Base-by-base conservation (phyloP, 768 basidiomycete genomes). In the Rhizopogon roseolus region DNA sequence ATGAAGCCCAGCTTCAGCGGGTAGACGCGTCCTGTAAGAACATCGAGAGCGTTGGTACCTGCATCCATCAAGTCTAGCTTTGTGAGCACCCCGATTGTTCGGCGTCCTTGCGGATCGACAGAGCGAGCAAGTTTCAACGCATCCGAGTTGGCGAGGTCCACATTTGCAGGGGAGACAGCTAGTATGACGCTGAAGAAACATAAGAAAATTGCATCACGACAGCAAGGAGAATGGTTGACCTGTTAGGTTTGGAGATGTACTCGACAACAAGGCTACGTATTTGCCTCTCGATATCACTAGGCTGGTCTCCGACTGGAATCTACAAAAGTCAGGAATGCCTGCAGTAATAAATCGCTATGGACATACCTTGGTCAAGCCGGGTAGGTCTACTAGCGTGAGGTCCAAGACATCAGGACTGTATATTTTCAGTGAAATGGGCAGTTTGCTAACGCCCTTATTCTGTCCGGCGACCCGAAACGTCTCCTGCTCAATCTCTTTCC, bases 41-140 rank as follows among this genome's bases (percentile, higher is more conserved):
- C 86, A 70, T 99, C 96, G 36, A 95, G 74, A 19, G 97, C 97
- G 68, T 99, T 98, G 36, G 97, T 99, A 28, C 97, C 97, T 6
- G 95, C 95, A 63, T 98, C 97, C 97, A 99, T 99, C 43, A 99
- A 80, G 72, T 99, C 97, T 34, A 98, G 82, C 71, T 99, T 99
- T 13, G 96, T 96, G 49, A 99, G 78, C 17, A 99, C 90, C 49
- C 97, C 97, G 53, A 98, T 93, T 11, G 97, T 99, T 29, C 97
- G 84, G 29, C 97, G 85, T 10, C 96, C 95, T 70, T 97, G 93
- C 0, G 96, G 91, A 64, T 99, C 97, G 44, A 98, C 93, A 10
- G 86, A 84, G 42, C 97, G 89, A 10, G 96, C 97, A 36, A 99
- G 86, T 69, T 98, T 98, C 56, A 99, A 82, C 2, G 97, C 88